phyloP scores from a whole-genome alignment of 352 stramenopile genomes.

The Phytopythium boreale region DNA sequence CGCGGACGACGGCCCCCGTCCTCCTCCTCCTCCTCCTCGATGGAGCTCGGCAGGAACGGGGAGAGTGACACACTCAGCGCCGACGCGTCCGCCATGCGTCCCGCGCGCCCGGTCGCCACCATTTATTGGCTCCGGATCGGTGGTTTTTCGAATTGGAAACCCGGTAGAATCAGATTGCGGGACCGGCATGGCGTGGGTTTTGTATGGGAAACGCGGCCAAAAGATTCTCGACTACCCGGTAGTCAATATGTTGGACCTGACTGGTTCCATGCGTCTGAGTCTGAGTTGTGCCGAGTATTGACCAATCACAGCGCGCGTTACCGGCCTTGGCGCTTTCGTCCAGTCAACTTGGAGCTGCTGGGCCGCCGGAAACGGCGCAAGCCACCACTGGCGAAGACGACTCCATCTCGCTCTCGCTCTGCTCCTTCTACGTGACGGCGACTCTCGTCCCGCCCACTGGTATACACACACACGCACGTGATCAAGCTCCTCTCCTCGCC shows the following conservation, averaged over 20 bases:
- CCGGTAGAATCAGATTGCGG: not conserved
- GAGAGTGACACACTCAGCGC: conserved; percentile 76
- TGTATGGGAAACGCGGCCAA: not conserved
- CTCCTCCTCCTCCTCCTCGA: conserved; percentile 43
- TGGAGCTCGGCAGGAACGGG: conserved; percentile 70
- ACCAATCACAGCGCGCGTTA: conserved; percentile 18
- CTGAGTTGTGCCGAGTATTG: not conserved
- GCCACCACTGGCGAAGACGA: not conserved
- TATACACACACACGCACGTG: not conserved
- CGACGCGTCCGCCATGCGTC: conserved; percentile 32
- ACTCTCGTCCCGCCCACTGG: not conserved
- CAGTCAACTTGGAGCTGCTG: conserved; percentile 13
- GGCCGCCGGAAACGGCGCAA: conserved; percentile 10
- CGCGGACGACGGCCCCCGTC: conserved; percentile 6
- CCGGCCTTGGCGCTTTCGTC: not conserved
- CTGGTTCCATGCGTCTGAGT: not conserved
- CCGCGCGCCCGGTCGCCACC: conserved; percentile 34
- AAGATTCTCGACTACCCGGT: conserved; percentile 4
- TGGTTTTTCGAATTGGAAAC: too few relatives aligned
- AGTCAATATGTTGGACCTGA: not conserved
- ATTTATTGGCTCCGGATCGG: too few relatives aligned
- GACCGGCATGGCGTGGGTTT: too few relatives aligned
- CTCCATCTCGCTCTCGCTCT: not conserved
- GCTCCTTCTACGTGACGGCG: not conserved
- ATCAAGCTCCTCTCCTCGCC: not conserved